phyloP scores from a whole-genome alignment of 495 filamentous ascomycete genomes.

The Tuber borchii region DNA sequence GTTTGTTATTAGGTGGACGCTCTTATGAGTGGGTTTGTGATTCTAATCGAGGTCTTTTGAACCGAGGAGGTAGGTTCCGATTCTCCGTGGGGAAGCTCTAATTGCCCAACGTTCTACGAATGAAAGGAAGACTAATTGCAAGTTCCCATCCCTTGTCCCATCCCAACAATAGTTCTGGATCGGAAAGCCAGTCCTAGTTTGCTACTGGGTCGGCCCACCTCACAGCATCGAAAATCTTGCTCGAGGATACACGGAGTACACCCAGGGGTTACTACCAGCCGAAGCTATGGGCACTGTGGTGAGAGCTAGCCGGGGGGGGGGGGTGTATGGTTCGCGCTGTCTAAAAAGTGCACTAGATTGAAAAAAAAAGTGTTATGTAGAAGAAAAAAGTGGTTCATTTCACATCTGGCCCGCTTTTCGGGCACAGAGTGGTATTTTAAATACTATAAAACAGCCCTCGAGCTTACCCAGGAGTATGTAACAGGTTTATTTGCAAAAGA shows the following conservation, averaged over 20 bases:
- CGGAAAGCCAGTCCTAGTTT: neutral
- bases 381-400: neutral
- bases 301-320: neutral
- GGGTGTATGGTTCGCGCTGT: too few species aligned
- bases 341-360: too few species aligned
- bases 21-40: neutral
- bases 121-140: neutral
- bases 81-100: neutral
- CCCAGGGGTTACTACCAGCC: neutral
- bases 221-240: neutral
- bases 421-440: neutral
- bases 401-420: neutral
- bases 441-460: neutral
- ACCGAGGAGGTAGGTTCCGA: neutral
- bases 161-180: neutral
- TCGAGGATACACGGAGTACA: neutral
- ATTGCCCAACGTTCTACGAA: neutral
- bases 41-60: neutral
- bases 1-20: too few species aligned
- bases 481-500: neutral
- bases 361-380: too few species aligned
- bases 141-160: neutral
- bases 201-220: neutral
- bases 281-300: neutral
- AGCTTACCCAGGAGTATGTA: neutral